A percentile compares a stretch with the other conserved stretches of the same genome.
Conservation (phyloP, 345 rosid species). For the Ceriops tagal region DNA sequence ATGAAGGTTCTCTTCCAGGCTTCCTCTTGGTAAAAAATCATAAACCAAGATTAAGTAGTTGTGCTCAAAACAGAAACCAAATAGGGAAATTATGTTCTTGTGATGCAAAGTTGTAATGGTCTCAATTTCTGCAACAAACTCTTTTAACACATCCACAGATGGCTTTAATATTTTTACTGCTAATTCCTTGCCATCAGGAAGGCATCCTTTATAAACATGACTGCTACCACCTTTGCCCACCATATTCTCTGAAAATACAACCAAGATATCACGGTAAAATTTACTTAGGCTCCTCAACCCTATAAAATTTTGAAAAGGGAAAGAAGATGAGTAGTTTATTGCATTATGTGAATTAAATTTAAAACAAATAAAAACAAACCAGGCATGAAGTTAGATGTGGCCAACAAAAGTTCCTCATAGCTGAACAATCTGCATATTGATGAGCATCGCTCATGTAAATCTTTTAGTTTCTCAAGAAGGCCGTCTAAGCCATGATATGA, state of each 20-base stretch:
- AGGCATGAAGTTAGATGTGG: slow-evolving; percentile 63
- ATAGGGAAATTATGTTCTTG: slow-evolving; percentile 73
- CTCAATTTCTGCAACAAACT: slow-evolving; percentile 77
- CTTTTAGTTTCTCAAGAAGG: slow-evolving; percentile 59
- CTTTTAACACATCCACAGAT: slow-evolving; percentile 57
- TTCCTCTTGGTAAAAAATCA: slow-evolving; percentile 84
- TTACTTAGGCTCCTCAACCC: slow-evolving; percentile 1
- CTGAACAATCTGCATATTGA: slow-evolving; percentile 79
- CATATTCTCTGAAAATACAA: slow-evolving; percentile 60
- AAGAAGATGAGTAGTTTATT: background rate
- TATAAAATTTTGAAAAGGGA: too few species aligned
- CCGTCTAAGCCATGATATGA: slow-evolving; percentile 31
- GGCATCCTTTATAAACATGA: slow-evolving; percentile 74
- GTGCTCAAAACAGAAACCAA: slow-evolving; percentile 78
- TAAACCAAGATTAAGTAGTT: slow-evolving; percentile 69
- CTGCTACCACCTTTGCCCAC: slow-evolving; percentile 96
- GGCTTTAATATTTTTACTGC: slow-evolving; percentile 88
- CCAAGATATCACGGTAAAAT: background rate
- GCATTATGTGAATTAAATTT: background rate
- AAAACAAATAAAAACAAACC: slow-evolving; percentile 38
- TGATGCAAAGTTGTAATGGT: slow-evolving; percentile 68
- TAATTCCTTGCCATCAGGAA: slow-evolving; percentile 83
- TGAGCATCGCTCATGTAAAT: slow-evolving; percentile 62
- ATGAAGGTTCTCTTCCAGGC: slow-evolving; percentile 90
- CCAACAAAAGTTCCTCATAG: slow-evolving; percentile 64